Percentiles rank a stretch among this genome's conserved stretches.
phyloP scores from a whole-genome alignment of 805 yeast genomes.

The Lipomyces starkeyi region DNA sequence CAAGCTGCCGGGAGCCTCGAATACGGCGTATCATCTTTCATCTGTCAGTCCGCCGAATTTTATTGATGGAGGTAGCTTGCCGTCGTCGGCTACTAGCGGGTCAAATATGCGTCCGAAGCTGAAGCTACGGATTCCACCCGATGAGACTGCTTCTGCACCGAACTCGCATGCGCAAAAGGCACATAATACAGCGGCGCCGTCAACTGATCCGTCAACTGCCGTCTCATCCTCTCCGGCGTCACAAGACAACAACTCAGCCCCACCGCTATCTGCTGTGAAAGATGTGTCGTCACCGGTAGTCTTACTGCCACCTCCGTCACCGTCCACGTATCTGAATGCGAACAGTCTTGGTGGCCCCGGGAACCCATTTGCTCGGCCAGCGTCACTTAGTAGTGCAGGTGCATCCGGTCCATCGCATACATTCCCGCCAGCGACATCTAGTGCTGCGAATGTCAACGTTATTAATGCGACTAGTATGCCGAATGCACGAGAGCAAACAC shows the following conservation, averaged over 20 bases:
- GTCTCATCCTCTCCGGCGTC: slow-evolving; percentile 24
- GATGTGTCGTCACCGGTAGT: slow-evolving; percentile 43
- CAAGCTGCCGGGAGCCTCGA: neutral
- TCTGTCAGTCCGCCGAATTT: slow-evolving; percentile 16
- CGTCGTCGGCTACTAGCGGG: slow-evolving; percentile 11
- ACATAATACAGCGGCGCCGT: slow-evolving; percentile 8
- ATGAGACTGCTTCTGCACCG: slow-evolving; percentile 25
- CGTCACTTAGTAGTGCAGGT: slow-evolving; percentile 9
- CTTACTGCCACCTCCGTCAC: slow-evolving; percentile 47
- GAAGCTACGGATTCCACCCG: slow-evolving; percentile 49
- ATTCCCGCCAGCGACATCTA: slow-evolving; percentile 18
- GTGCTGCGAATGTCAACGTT: slow-evolving; percentile 37
- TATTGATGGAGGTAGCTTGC: slow-evolving; percentile 6
- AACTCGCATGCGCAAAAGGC: slow-evolving; percentile 8
- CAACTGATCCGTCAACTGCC: slow-evolving; percentile 31
- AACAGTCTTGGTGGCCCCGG: slow-evolving; percentile 44
- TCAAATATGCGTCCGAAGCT: slow-evolving; percentile 46
- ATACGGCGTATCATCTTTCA: neutral
- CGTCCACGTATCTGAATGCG: slow-evolving; percentile 43
- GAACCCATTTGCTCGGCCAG: slow-evolving; percentile 44
- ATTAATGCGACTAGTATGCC: slow-evolving; percentile 37
- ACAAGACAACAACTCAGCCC: slow-evolving; percentile 23
- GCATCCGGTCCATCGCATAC: slow-evolving; percentile 6
- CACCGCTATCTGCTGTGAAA: slow-evolving; percentile 32
- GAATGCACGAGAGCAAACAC: slow-evolving; percentile 66